These are phyloP conservation scores for Cyphellophora attinorum DNA, from an alignment of 2,329 filamentous ascomycete genomes.

Conservation along the genomic window DNA sequence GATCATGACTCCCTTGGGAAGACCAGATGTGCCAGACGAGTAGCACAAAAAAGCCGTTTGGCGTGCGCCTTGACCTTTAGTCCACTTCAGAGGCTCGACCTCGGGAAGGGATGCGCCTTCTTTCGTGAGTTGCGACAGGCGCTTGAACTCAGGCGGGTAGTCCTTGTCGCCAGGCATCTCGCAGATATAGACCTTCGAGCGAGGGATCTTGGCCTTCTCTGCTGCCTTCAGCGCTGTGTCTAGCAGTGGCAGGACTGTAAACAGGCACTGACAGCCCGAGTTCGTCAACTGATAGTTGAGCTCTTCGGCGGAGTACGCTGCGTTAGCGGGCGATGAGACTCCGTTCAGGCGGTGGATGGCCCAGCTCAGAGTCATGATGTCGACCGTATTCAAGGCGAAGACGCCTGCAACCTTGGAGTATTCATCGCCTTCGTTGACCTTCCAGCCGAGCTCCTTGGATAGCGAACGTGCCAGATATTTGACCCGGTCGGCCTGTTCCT, in stretches of 20 bases:
- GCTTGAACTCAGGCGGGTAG: conserved; percentile 41
- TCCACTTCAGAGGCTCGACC: conserved; percentile 31
- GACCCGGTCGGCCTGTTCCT: conserved; percentile 56
- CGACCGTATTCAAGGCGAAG: conserved; percentile 77
- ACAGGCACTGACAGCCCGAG: conserved; percentile 59
- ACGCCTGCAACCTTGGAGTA: conserved; percentile 73
- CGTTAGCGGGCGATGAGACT: conserved; percentile 64
- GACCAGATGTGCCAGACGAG: conserved; percentile 68
- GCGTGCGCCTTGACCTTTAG: conserved; percentile 36
- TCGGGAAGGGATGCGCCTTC: conserved; percentile 42
- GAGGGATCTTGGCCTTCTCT: conserved; percentile 51
- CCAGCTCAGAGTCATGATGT: conserved; percentile 64
- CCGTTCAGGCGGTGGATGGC: conserved; percentile 67
- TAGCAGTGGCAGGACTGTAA: conserved; percentile 61
- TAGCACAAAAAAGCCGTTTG: conserved; percentile 71
- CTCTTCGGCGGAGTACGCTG: conserved; percentile 60
- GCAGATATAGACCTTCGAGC: conserved; percentile 58
- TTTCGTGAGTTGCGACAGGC: conserved; percentile 55
- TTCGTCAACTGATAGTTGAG: conserved; percentile 63
- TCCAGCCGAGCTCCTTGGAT: conserved; percentile 61
- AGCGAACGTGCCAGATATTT: conserved; percentile 60
- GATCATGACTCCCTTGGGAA: conserved; percentile 79
- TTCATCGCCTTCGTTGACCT: conserved; percentile 59
- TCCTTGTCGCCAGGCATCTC: conserved; percentile 45
- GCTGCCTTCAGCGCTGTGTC: conserved; percentile 56